Conservation (phyloP, 305 asterid species). For the Solanum hybrid region DNA sequence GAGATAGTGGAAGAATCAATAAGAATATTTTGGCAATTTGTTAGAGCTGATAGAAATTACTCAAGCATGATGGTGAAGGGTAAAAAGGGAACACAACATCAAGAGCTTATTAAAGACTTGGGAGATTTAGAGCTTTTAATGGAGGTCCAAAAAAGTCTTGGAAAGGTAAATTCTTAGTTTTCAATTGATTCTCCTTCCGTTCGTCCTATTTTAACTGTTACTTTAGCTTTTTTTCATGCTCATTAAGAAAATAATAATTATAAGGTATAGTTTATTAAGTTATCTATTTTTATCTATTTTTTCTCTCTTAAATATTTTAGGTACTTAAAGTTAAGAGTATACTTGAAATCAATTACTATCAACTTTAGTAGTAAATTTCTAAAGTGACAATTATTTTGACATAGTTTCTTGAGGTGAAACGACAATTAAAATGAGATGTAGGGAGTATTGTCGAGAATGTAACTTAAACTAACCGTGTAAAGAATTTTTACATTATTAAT, state of each 20-base stretch:
- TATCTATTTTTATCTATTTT: background rate
- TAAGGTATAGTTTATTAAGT: background rate
- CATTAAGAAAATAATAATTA: background rate
- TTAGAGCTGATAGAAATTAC: constrained; percentile 67
- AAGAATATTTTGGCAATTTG: constrained; percentile 76
- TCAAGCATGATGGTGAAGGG: constrained; percentile 8
- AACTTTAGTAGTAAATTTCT: background rate
- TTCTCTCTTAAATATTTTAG: background rate
- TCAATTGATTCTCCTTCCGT: background rate
- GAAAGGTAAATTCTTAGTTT: constrained; percentile 37
- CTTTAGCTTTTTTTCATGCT: background rate
- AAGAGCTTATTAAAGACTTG: constrained; percentile 30
- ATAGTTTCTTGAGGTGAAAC: background rate
- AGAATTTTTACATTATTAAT: background rate
- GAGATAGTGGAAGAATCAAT: constrained; percentile 85
- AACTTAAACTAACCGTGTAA: too few relatives aligned
- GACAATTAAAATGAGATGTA: background rate
- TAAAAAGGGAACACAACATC: constrained; percentile 17
- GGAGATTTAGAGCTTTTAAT: constrained; percentile 45
- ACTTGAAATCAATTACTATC: background rate
- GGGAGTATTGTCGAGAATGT: background rate
- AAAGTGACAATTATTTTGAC: background rate
- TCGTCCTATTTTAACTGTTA: background rate
- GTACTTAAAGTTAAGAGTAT: background rate
- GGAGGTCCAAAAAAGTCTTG: constrained; percentile 46